Base-by-base conservation (phyloP, 108 stramenopile species). In the Discostella pseudostelligera region DNA sequence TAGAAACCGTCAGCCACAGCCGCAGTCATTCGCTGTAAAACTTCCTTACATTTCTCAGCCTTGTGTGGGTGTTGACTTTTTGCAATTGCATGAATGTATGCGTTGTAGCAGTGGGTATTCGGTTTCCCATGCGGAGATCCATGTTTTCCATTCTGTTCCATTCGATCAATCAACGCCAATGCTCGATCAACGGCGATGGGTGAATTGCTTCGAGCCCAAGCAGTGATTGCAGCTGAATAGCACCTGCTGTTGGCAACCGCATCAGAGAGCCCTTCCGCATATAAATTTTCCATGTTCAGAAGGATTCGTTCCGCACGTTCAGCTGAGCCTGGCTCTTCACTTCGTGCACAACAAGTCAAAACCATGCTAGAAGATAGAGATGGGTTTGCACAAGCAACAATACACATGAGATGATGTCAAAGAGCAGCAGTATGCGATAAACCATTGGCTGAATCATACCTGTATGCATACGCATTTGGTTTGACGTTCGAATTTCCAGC, bases 221-320 rank as follows among this genome's bases (percentile, higher is more conserved):
- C 86, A 39, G 84, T 85, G 24, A 89, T 87, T 8, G 84, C 77
- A 49, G 85, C 82, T 28, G 85, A 86, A 51, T 82, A 83, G 25
- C 69, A 75, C 22, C 67, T 54, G 37, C 62, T 63, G 46, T 75
- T 68, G 0, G 74, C 67, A 8, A 68, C 46, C 17, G 67, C 67
- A 21, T 63, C 45, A n/a, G 73, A 56, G 47, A 49, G 66, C 2
- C 88, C 88, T 9, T 59, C 56, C 3, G 63, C 21, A 67, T 84
- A 54, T 0, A 87, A 66, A 44, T 42, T 54, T 67, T 87, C 84
- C 81, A 90, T 85, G 13, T 66, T 63, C 20, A 67, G 39, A 26
- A 90, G 73, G 21, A 90, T 60, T 50, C 60, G 47, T 42, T 70
- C 81, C 22, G 89, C 89, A 57, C 79, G 59, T 39, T 73, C 62